A percentile compares a stretch with the other conserved stretches of the same genome.
Conservation (phyloP, 306 rosid species). For the Parietaria judaica region DNA sequence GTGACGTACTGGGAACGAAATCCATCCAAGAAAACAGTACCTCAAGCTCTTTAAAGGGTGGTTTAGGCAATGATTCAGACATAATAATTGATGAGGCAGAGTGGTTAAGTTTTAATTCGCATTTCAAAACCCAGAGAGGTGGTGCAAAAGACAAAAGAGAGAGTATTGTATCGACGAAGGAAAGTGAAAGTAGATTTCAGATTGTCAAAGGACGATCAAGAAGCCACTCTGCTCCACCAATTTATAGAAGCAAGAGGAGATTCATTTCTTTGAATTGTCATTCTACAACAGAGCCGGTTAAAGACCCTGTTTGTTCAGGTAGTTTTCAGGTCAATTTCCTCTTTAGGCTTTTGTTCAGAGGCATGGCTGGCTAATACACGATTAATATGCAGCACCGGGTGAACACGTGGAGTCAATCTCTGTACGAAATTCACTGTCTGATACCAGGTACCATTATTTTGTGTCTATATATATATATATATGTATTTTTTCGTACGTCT, state of each 20-base stretch:
- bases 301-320: slow-evolving; percentile 40
- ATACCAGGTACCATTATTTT: slow-evolving; percentile 33
- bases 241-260: slow-evolving; percentile 48
- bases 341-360: neutral
- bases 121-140: slow-evolving; percentile 24
- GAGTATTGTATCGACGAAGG: slow-evolving; percentile 21
- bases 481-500: too few relatives aligned
- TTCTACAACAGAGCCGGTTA: slow-evolving; percentile 22
- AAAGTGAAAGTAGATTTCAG: slow-evolving; percentile 18
- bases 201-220: slow-evolving; percentile 37
- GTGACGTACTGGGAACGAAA: slow-evolving; percentile 24
- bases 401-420: slow-evolving; percentile 18
- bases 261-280: slow-evolving; percentile 44
- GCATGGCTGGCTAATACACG: slow-evolving; percentile 15
- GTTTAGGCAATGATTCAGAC: slow-evolving; percentile 26
- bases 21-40: slow-evolving; percentile 13
- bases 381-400: slow-evolving; percentile 34
- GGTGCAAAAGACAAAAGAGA: slow-evolving; percentile 21
- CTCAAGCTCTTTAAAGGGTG: slow-evolving; percentile 29
- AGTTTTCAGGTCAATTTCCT: slow-evolving; percentile 18
- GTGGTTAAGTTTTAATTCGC: slow-evolving; percentile 24
- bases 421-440: slow-evolving; percentile 28
- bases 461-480: neutral
- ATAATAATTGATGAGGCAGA: slow-evolving; percentile 27
- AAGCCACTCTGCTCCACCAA: slow-evolving; percentile 84